Percentiles rank a stretch among this genome's conserved stretches.
These are phyloP conservation scores for Fragaria vesca DNA, from an alignment of 306 rosid genomes.

Conservation along the genomic window DNA sequence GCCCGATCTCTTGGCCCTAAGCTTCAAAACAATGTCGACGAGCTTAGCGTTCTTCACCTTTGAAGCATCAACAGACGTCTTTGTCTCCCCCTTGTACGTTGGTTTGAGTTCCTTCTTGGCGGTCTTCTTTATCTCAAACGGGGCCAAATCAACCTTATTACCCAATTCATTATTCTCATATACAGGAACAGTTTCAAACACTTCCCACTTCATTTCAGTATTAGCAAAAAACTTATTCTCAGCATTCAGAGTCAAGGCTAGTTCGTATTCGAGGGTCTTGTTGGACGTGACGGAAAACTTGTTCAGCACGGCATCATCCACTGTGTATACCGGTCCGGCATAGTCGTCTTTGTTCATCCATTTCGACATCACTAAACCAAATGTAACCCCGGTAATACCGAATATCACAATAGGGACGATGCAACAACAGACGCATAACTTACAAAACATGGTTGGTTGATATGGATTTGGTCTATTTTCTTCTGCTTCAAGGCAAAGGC, in stretches of 20 bases:
- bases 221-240: background rate
- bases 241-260: background rate
- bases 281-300: conserved; percentile 27
- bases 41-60: background rate
- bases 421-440: background rate
- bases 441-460: conserved; percentile 12
- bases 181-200: background rate
- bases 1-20: background rate
- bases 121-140: background rate
- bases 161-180: background rate
- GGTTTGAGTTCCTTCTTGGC: background rate
- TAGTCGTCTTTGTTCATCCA: background rate
- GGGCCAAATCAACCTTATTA: background rate
- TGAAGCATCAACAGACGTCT: background rate
- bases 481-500: background rate
- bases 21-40: background rate
- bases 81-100: background rate
- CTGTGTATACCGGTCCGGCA: conserved; percentile 12
- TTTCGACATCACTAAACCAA: background rate
- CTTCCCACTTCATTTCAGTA: background rate
- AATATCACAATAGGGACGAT: conserved; percentile 11
- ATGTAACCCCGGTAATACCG: background rate
- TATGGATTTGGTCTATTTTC: background rate
- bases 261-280: conserved; percentile 4
- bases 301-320: conserved; percentile 39